Evolutionary conservation across 2,329 filamentous ascomycete genomes (phyloP).

Genomic region (Fusarium nisikadoi): DNA sequence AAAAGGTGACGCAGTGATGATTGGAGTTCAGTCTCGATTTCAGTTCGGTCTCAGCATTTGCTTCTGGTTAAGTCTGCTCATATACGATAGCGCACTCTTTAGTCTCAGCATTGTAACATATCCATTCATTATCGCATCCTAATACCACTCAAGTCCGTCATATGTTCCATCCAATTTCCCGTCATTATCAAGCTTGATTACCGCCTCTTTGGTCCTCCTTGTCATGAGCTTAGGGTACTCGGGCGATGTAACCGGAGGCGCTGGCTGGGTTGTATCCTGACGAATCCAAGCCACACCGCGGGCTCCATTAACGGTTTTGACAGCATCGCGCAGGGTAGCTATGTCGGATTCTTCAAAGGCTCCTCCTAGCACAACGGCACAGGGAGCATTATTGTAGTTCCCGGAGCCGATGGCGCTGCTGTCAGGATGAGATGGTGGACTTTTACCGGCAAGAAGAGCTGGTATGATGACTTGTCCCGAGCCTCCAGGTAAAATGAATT

Average conservation of each 20-base stretch:
- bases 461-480: constrained; percentile 22
- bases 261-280: constrained; percentile 6
- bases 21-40: neutral
- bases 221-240: constrained; percentile 27
- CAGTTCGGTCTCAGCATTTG: neutral
- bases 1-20: fast-evolving
- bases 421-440: neutral
- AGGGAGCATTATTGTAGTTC: neutral
- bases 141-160: constrained; percentile 28
- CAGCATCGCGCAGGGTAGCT: neutral
- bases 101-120: neutral
- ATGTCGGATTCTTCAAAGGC: constrained; percentile 23
- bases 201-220: constrained; percentile 21
- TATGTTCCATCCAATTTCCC: constrained; percentile 13
- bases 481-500: constrained; percentile 24
- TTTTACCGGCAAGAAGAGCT: neutral
- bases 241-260: constrained; percentile 16
- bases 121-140: neutral
- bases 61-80: neutral
- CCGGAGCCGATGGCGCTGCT: constrained; percentile 11
- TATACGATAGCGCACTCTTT: neutral
- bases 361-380: constrained; percentile 10
- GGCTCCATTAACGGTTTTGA: neutral
- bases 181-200: constrained; percentile 2
- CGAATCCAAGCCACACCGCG: constrained; percentile 21